Percentiles rank a stretch among this genome's conserved stretches.
Evolutionary conservation across 805 yeast species (phyloP).

Genomic region (Komagataella pseudopastoris): DNA sequence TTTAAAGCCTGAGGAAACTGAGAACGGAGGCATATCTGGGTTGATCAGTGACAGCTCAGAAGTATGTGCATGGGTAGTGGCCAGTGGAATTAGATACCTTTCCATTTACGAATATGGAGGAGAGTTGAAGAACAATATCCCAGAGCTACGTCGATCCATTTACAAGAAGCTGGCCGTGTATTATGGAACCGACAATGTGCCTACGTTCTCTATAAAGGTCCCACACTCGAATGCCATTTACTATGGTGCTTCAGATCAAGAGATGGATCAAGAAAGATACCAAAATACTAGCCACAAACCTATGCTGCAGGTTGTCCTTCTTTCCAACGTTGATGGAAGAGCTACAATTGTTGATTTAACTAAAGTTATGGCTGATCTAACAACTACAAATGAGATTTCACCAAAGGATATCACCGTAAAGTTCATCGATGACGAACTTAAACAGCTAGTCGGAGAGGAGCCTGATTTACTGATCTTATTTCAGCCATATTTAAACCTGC

Average conservation of each 20-base stretch:
- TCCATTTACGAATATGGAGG: constrained; percentile 77
- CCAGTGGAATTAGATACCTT: constrained; percentile 67
- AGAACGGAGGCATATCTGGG: constrained; percentile 83
- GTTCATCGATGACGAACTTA: constrained; percentile 60
- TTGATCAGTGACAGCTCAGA: constrained; percentile 68
- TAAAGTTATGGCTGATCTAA: constrained; percentile 69
- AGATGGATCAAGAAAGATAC: constrained; percentile 14
- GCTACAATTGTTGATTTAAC: constrained; percentile 83
- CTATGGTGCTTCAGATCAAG: constrained; percentile 23
- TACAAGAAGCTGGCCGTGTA: constrained; percentile 48
- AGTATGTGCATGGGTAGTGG: constrained; percentile 74
- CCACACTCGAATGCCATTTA: constrained; percentile 51
- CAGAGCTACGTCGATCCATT: constrained; percentile 44
- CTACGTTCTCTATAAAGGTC: constrained; percentile 44
- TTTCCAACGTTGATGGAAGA: constrained; percentile 76
- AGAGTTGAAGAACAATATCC: constrained; percentile 36
- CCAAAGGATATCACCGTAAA: constrained; percentile 60
- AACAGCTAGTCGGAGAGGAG: constrained; percentile 73
- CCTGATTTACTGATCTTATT: constrained; percentile 82
- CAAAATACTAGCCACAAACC: constrained; percentile 15
- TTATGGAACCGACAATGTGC: constrained; percentile 60
- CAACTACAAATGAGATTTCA: constrained; percentile 43
- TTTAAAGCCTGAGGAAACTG: constrained; percentile 63
- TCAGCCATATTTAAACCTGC: constrained; percentile 78
- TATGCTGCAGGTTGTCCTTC: constrained; percentile 50